These are phyloP conservation scores for Oryza australiensis DNA, from an alignment of 176 grass and related monocot genomes.

Conservation along the genomic window DNA sequence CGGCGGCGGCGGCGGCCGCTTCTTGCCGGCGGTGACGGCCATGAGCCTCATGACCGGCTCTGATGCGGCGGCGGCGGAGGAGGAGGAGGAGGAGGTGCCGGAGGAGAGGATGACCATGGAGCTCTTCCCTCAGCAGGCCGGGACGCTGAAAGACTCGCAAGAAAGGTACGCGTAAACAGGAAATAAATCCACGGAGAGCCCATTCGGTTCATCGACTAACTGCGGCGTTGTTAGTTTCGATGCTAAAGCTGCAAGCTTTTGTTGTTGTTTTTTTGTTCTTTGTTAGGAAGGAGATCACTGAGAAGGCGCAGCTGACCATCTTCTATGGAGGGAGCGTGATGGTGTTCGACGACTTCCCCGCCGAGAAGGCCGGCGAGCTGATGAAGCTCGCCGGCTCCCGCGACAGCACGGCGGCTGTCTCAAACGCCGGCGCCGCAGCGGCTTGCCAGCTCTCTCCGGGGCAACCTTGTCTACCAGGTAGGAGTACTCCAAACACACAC, in stretches of 20 bases:
- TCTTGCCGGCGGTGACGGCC: slow-evolving; percentile 33
- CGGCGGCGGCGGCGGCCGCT: neutral
- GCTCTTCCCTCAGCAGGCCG: slow-evolving; percentile 57
- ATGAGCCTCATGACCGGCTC: slow-evolving; percentile 51
- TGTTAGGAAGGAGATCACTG: slow-evolving; percentile 28
- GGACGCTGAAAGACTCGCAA: slow-evolving; percentile 27
- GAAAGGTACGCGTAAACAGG: neutral
- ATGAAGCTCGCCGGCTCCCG: slow-evolving; percentile 57
- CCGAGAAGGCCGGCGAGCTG: slow-evolving; percentile 65
- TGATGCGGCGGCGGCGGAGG: neutral
- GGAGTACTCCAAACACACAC: neutral
- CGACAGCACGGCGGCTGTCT: neutral
- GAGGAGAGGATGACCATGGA: slow-evolving; percentile 41
- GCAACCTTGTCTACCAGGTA: slow-evolving; percentile 44
- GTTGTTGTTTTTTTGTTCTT: neutral
- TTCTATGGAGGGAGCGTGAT: slow-evolving; percentile 68
- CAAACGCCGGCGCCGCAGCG: neutral
- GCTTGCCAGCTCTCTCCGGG: neutral
- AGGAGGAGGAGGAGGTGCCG: neutral
- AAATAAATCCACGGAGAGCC: neutral
- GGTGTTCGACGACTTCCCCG: slow-evolving; percentile 79
- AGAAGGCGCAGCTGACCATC: slow-evolving; percentile 67
- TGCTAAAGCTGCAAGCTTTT: neutral
- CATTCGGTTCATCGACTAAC: neutral
- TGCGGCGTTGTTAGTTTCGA: no score